Evolutionary conservation across 2,329 filamentous ascomycete species (phyloP).

Genomic region (Paecilomyces variotii): DNA sequence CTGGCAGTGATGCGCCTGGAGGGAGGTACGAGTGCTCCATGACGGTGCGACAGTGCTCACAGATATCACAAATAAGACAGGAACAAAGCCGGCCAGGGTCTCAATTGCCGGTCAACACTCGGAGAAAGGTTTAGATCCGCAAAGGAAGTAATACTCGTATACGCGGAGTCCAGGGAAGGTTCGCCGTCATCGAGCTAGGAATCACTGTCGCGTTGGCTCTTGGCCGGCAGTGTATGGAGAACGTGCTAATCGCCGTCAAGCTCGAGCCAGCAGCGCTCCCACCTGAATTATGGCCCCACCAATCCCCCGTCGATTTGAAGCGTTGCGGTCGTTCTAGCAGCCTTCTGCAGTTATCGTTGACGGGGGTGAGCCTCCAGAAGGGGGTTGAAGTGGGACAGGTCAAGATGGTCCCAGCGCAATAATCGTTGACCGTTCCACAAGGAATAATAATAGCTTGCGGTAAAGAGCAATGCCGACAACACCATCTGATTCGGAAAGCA

Average conservation of each 20-base stretch:
- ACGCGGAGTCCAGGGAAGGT: neutral
- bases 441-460: neutral
- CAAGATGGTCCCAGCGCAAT: neutral
- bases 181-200: neutral
- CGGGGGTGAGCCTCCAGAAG: neutral
- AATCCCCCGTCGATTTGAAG: neutral
- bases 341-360: neutral
- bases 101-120: neutral
- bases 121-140: neutral
- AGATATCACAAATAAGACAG: constrained; percentile 13
- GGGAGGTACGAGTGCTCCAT: constrained; percentile 25
- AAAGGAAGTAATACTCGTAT: neutral
- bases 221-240: neutral
- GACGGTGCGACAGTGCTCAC: constrained; percentile 9
- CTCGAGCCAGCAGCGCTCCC: neutral
- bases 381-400: neutral
- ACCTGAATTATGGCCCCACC: neutral
- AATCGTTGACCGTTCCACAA: neutral
- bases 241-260: neutral
- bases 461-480: neutral
- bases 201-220: neutral
- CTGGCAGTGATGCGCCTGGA: constrained; percentile 20
- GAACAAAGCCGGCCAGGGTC: constrained; percentile 2
- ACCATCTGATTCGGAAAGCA: neutral
- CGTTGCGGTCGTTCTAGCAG: neutral